These are phyloP conservation scores for Hebeloma cylindrosporum DNA, from an alignment of 768 basidiomycete species.

Conservation along the genomic window DNA sequence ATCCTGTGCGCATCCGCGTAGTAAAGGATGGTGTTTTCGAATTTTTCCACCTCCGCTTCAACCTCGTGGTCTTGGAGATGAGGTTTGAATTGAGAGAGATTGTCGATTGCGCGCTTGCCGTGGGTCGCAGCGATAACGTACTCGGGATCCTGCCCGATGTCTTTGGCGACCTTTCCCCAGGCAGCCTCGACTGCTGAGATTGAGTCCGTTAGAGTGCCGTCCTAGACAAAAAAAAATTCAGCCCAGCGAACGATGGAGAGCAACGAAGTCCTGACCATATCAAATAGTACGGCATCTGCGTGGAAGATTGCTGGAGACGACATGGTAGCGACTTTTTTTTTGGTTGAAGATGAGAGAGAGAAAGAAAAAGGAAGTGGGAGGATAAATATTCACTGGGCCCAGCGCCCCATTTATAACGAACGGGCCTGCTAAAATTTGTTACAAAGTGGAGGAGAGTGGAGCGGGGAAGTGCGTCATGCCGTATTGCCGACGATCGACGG, in stretches of 20 bases:
- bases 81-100: constrained; percentile 62
- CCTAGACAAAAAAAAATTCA: constrained; percentile 34
- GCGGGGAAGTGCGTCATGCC: too few relatives aligned
- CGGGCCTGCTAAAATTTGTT: not conserved
- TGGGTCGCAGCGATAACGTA: constrained; percentile 76
- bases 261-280: constrained; percentile 50
- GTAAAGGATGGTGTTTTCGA: constrained; percentile 65
- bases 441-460: not conserved
- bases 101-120: constrained; percentile 76
- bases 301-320: too few relatives aligned
- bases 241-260: not conserved
- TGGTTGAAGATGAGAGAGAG: constrained; percentile 4
- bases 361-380: not conserved
- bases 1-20: constrained; percentile 59
- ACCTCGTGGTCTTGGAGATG: constrained; percentile 54
- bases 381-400: too few relatives aligned
- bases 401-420: not conserved
- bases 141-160: constrained; percentile 66
- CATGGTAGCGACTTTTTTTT: too few relatives aligned
- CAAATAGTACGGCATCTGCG: constrained; percentile 63
- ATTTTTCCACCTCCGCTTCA: constrained; percentile 56
- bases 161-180: constrained; percentile 70
- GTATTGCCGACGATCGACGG: too few relatives aligned
- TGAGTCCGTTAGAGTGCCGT: constrained; percentile 73
- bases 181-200: constrained; percentile 75